These are phyloP conservation scores for Aspergillus sp. DNA, from an alignment of 2,329 filamentous ascomycete genomes.

Conservation along the genomic window DNA sequence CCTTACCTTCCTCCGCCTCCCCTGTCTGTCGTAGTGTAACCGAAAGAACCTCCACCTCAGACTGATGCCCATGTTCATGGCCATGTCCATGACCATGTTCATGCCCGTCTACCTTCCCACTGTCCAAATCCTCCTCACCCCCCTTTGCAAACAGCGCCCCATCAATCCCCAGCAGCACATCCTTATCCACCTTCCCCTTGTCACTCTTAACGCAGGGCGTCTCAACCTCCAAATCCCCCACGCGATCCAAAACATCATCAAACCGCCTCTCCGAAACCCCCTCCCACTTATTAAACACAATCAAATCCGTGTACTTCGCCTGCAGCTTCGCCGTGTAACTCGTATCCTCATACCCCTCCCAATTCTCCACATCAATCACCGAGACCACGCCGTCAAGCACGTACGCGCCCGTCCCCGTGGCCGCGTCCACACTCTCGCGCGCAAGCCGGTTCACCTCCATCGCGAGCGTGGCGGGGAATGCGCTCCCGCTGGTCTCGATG, in stretches of 20 bases:
- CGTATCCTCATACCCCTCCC: slow-evolving; percentile 88
- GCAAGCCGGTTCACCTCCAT: slow-evolving; percentile 84
- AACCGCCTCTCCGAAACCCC: slow-evolving; percentile 68
- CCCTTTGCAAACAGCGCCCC: slow-evolving; percentile 60
- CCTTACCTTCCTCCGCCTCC: slow-evolving; percentile 35
- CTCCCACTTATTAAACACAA: slow-evolving; percentile 95
- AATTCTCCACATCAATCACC: slow-evolving; percentile 93
- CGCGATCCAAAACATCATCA: slow-evolving; percentile 73
- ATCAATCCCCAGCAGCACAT: slow-evolving; percentile 84
- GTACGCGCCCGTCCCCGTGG: slow-evolving; percentile 53
- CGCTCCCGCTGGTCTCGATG: slow-evolving; percentile 87
- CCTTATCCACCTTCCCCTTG: slow-evolving; percentile 73
- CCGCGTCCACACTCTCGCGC: slow-evolving; percentile 46
- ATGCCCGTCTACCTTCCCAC: slow-evolving; percentile 36
- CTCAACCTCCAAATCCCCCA: slow-evolving; percentile 79
- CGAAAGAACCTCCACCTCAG: slow-evolving; percentile 87
- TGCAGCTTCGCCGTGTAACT: slow-evolving; percentile 86
- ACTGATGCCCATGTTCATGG: slow-evolving; percentile 64
- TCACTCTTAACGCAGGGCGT: slow-evolving; percentile 82
- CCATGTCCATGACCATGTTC: slow-evolving; percentile 56
- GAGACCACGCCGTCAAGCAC: slow-evolving; percentile 83
- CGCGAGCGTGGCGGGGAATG: slow-evolving; percentile 83
- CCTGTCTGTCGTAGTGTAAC: slow-evolving; percentile 60
- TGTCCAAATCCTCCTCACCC: slow-evolving; percentile 24
- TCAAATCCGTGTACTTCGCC: slow-evolving; percentile 83